Evolutionary conservation across 2,329 filamentous ascomycete species (phyloP).

Genomic region (Diaporthe sp.): DNA sequence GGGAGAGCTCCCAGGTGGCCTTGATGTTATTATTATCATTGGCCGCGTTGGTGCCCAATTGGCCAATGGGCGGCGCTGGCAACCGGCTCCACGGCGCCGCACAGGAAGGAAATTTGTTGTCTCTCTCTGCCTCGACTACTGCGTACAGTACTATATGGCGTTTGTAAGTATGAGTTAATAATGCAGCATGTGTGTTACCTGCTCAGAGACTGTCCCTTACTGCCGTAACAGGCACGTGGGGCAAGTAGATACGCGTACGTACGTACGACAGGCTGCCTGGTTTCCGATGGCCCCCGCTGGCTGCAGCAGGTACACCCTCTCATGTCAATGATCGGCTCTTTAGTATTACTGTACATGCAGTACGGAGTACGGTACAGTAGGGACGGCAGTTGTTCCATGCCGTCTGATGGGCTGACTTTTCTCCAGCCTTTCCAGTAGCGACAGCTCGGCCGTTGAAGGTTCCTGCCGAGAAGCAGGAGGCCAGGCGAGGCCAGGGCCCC

Average conservation of each 20-base stretch:
- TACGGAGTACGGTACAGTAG: not conserved
- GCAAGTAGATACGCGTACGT: not conserved
- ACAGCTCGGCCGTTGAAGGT: not conserved
- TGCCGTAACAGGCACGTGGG: not conserved
- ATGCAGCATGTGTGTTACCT: not conserved
- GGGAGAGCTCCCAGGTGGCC: conserved; percentile 15
- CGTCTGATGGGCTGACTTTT: not conserved
- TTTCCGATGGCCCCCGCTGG: not conserved
- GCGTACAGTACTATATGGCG: conserved; percentile 2
- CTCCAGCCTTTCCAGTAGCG: not conserved
- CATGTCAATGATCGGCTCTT: not conserved
- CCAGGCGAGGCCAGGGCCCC: not conserved
- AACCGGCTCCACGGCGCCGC: not conserved
- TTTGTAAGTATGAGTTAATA: not conserved
- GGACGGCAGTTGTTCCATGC: not conserved
- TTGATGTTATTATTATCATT: conserved; percentile 22
- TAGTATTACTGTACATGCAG: not conserved
- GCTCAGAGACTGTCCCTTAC: not conserved
- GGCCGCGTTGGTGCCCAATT: conserved; percentile 3
- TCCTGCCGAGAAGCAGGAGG: not conserved
- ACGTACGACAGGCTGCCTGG: too few species aligned
- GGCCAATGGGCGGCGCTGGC: not conserved
- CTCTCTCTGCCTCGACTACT: not conserved
- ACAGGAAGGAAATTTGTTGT: not conserved
- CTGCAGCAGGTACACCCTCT: too few species aligned